These are phyloP conservation scores for Suillus luteus DNA, from an alignment of 768 basidiomycete species.

Conservation along the genomic window DNA sequence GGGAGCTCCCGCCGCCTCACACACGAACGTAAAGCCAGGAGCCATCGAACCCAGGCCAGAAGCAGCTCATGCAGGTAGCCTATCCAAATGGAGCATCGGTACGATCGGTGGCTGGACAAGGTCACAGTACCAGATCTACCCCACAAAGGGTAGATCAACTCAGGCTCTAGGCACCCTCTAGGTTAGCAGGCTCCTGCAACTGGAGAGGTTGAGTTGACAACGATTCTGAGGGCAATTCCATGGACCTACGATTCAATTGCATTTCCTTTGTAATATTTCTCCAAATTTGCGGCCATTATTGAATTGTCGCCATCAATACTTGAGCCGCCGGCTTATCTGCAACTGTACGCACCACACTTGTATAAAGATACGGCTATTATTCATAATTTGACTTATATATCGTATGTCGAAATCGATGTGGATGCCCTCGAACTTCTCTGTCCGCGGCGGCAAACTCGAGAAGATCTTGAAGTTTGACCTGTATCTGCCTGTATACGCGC, in stretches of 20 bases:
- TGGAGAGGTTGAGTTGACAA: background rate
- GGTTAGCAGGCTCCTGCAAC: background rate
- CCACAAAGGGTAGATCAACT: background rate
- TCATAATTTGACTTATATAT: background rate
- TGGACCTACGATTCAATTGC: background rate
- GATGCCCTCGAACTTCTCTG: background rate
- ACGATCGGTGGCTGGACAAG: background rate
- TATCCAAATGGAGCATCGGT: constrained; percentile 1
- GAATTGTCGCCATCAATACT: background rate
- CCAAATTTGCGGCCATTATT: background rate
- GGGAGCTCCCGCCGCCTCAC: background rate
- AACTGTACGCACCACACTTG: background rate
- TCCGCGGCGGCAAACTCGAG: background rate
- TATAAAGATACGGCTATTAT: background rate
- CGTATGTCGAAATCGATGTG: background rate
- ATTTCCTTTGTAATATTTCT: background rate
- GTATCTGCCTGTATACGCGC: background rate
- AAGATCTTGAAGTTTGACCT: background rate
- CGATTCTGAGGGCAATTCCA: background rate
- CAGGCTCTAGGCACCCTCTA: no score
- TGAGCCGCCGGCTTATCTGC: background rate
- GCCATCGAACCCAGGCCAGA: constrained; percentile 1
- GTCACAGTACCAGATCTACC: background rate
- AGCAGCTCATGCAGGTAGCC: background rate
- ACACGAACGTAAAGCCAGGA: background rate